A percentile compares a stretch with the other conserved stretches of the same genome.
Conservation (phyloP, 768 basidiomycete genomes). For the Lyophyllum decastes region DNA sequence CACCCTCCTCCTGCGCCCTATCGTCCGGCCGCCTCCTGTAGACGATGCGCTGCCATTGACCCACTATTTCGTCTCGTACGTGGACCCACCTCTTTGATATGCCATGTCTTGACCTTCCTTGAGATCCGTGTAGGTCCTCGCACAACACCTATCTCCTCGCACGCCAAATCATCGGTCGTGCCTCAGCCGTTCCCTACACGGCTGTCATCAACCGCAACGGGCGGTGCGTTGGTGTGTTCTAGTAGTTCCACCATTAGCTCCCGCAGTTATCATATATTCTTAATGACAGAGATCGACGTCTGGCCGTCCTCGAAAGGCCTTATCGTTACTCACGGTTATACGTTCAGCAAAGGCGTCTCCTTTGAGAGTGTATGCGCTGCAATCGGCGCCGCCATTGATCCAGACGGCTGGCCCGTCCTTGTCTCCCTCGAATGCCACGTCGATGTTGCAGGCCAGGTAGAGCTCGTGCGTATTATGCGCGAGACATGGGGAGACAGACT, state of each 20-base stretch:
- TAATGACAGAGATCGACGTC: slow-evolving; percentile 56
- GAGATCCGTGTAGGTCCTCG: slow-evolving; percentile 44
- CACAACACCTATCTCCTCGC: slow-evolving; percentile 69
- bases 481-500: slow-evolving; percentile 54
- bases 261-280: neutral
- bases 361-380: slow-evolving; percentile 55
- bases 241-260: neutral
- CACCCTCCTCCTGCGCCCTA: slow-evolving; percentile 36
- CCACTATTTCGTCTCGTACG: slow-evolving; percentile 59
- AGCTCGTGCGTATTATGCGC: slow-evolving; percentile 54
- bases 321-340: slow-evolving; percentile 63
- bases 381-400: slow-evolving; percentile 44
- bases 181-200: slow-evolving; percentile 55
- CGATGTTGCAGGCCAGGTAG: slow-evolving; percentile 44
- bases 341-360: slow-evolving; percentile 51
- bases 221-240: slow-evolving; percentile 49
- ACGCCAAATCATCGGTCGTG: slow-evolving; percentile 54
- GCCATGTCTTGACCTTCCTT: slow-evolving; percentile 4
- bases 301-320: slow-evolving; percentile 58
- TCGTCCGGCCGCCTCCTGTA: slow-evolving; percentile 32
- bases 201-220: slow-evolving; percentile 52
- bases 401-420: slow-evolving; percentile 55
- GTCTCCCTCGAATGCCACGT: slow-evolving; percentile 69
- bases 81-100: neutral
- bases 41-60: slow-evolving; percentile 50